Percentiles rank a stretch among this genome's conserved stretches.
These are phyloP conservation scores for Cnidoscolus chayamansa DNA, from an alignment of 441 rosid species.

Conservation along the genomic window DNA sequence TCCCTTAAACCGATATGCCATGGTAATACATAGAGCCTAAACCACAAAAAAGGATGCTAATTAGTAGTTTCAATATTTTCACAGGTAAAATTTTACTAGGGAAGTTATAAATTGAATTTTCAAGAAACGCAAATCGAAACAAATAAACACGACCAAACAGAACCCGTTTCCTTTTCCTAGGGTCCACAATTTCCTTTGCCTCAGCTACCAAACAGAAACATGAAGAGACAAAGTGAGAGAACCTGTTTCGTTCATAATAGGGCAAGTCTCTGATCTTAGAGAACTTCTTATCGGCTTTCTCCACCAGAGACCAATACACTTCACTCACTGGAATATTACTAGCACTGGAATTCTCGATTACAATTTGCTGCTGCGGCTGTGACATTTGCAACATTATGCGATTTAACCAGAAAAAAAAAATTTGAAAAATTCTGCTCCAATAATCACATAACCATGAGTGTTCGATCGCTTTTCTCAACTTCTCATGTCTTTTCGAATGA, in stretches of 20 bases:
- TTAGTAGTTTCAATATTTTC: not conserved
- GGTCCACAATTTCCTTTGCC: not conserved
- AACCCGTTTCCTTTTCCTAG: no score
- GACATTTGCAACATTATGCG: conserved; percentile 33
- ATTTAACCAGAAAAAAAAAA: not conserved
- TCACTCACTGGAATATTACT: conserved; percentile 69
- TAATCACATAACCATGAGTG: conserved; percentile 4
- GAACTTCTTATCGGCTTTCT: conserved; percentile 93
- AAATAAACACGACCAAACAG: no score
- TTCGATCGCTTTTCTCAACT: not conserved
- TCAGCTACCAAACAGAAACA: not conserved
- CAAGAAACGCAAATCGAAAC: no score
- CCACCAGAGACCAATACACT: conserved; percentile 88
- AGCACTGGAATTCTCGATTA: conserved; percentile 14
- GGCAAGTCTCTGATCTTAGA: conserved; percentile 98
- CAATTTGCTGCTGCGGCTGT: conserved; percentile 32
- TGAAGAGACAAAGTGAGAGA: not conserved
- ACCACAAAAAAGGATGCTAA: no score
- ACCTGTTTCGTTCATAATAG: conserved; percentile 92
- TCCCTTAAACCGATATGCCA: no score
- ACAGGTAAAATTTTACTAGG: not conserved
- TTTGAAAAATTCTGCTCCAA: not conserved
- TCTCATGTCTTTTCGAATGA: not conserved
- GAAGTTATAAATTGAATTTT: not conserved
- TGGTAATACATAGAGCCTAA: no score